Percentiles rank a stretch among this genome's conserved stretches.
These are phyloP conservation scores for Coleophoma eucalyptorum DNA, from an alignment of 2,329 filamentous ascomycete genomes.

Conservation along the genomic window DNA sequence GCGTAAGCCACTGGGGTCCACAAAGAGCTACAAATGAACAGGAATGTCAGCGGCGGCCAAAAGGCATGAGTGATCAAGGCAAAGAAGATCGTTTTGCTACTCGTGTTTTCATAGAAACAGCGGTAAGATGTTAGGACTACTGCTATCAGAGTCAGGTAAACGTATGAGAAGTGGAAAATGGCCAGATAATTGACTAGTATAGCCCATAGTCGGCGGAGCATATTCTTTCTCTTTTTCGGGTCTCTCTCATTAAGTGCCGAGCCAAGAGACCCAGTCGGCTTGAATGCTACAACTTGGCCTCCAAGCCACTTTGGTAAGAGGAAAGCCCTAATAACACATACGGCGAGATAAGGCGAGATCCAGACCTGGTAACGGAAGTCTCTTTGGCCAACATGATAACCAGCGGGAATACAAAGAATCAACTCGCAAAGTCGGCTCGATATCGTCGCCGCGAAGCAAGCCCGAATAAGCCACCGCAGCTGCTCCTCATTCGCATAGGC, in stretches of 20 bases:
- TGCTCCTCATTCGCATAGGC: neutral
- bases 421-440: too few relatives aligned
- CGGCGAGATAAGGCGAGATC: too few relatives aligned
- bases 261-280: neutral
- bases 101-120: slow-evolving; percentile 36
- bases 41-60: slow-evolving; percentile 56
- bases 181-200: slow-evolving; percentile 53
- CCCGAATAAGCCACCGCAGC: neutral
- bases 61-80: slow-evolving; percentile 53
- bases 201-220: slow-evolving; percentile 47
- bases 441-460: too few relatives aligned
- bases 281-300: neutral
- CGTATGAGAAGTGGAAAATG: slow-evolving; percentile 49
- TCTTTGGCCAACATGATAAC: too few relatives aligned
- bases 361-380: too few relatives aligned
- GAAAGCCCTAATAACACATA: neutral
- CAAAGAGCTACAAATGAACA: slow-evolving; percentile 49
- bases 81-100: slow-evolving; percentile 35
- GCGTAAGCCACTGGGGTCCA: slow-evolving; percentile 58
- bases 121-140: slow-evolving; percentile 47
- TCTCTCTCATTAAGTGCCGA: neutral
- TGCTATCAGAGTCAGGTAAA: slow-evolving; percentile 48
- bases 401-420: too few relatives aligned
- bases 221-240: neutral
- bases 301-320: neutral